Percentiles rank a stretch among this genome's conserved stretches.
These are phyloP conservation scores for Coelastrella sp. DNA, from an alignment of 139 green algal genomes.

Conservation along the genomic window DNA sequence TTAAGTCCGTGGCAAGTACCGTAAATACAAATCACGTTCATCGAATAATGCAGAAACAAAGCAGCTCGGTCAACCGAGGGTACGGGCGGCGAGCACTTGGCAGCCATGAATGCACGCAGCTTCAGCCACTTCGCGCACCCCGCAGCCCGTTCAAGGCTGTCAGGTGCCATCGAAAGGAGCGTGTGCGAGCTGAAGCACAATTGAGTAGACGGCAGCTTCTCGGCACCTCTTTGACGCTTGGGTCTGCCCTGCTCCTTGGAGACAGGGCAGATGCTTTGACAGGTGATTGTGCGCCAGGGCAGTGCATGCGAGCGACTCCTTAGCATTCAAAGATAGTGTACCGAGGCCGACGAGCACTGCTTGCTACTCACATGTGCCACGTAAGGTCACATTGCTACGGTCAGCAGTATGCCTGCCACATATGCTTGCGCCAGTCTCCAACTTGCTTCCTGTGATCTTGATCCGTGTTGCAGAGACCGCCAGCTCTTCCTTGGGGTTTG, in stretches of 20 bases:
- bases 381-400: no score
- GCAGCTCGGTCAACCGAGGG: background rate
- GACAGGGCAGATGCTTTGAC: background rate
- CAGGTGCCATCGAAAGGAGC: no score
- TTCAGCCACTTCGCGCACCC: background rate
- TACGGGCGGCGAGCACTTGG: background rate
- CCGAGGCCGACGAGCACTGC: no score
- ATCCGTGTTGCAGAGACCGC: no score
- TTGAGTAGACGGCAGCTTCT: conserved; percentile 23
- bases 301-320: no score
- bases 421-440: background rate
- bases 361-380: no score
- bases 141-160: no score
- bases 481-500: conserved; percentile 42
- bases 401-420: background rate
- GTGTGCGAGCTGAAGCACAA: background rate
- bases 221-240: background rate
- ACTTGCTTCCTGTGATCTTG: no score
- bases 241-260: background rate
- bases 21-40: background rate
- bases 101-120: background rate
- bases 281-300: background rate
- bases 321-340: no score
- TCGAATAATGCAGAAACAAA: background rate
- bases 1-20: background rate